phyloP scores from a whole-genome alignment of 2,329 filamentous ascomycete species.

The Penicillium sp. region DNA sequence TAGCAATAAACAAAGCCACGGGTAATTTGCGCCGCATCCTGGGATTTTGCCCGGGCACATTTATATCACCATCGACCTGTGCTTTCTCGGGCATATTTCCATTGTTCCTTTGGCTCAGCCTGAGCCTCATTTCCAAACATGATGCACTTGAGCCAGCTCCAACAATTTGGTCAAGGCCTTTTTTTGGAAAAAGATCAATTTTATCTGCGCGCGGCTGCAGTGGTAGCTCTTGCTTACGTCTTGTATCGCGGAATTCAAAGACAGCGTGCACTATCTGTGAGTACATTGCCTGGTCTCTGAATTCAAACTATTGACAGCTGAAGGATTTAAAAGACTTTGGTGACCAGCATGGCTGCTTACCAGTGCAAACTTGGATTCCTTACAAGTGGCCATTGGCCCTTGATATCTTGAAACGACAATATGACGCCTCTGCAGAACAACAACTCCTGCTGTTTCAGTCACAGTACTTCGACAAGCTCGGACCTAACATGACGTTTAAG shows the following conservation, averaged over 20 bases:
- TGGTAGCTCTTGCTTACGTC: no score
- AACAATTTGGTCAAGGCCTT: no score
- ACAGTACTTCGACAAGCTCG: neutral
- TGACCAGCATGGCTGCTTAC: neutral
- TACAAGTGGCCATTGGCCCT: neutral
- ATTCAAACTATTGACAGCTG: neutral
- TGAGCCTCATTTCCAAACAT: no score
- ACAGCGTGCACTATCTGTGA: neutral
- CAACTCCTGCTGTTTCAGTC: neutral
- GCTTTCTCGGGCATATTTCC: no score
- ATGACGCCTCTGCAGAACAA: neutral
- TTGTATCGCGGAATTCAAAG: neutral
- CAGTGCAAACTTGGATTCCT: neutral
- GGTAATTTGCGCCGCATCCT: neutral
- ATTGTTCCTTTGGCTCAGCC: no score
- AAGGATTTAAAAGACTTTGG: neutral
- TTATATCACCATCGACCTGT: no score
- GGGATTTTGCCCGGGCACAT: no score
- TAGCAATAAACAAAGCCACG: neutral
- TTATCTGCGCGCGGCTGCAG: no score
- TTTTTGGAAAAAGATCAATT: no score
- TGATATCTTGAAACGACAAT: neutral
- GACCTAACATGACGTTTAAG: neutral
- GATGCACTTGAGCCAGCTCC: no score
- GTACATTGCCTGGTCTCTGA: neutral